phyloP scores from a whole-genome alignment of 2,329 filamentous ascomycete genomes.

The Ophiocordyceps unilateralis region DNA sequence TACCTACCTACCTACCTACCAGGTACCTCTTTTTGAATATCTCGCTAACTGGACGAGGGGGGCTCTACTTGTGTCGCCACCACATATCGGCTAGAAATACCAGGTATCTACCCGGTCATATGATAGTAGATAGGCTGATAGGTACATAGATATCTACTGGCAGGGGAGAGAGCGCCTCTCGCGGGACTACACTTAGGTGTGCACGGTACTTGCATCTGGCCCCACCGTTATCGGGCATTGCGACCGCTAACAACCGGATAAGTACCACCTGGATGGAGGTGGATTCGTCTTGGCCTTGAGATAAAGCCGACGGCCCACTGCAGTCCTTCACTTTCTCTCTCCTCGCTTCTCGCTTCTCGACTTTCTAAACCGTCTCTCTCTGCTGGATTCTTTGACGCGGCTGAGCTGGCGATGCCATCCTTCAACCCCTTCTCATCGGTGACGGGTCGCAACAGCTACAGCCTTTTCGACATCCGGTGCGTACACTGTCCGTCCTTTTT shows the following conservation, averaged over 20 bases:
- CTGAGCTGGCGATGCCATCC: conserved; percentile 26
- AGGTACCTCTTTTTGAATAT: too few relatives aligned
- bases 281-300: background rate
- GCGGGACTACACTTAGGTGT: too few relatives aligned
- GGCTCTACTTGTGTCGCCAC: too few relatives aligned
- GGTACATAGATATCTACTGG: too few relatives aligned
- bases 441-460: conserved; percentile 31
- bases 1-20: too few relatives aligned
- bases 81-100: too few relatives aligned
- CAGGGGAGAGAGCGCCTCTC: too few relatives aligned
- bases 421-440: conserved; percentile 38
- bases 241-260: background rate
- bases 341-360: background rate
- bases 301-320: background rate
- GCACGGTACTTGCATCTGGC: background rate
- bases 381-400: background rate
- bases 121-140: too few relatives aligned
- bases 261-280: background rate
- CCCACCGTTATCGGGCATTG: background rate
- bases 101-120: too few relatives aligned
- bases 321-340: background rate
- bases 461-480: conserved; percentile 42
- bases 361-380: background rate
- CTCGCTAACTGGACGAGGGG: too few relatives aligned
- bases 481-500: conserved; percentile 6